A percentile compares a stretch with the other conserved stretches of the same genome.
phyloP scores from a whole-genome alignment of 257 asterid genomes.

The Przewalskia tangutica region DNA sequence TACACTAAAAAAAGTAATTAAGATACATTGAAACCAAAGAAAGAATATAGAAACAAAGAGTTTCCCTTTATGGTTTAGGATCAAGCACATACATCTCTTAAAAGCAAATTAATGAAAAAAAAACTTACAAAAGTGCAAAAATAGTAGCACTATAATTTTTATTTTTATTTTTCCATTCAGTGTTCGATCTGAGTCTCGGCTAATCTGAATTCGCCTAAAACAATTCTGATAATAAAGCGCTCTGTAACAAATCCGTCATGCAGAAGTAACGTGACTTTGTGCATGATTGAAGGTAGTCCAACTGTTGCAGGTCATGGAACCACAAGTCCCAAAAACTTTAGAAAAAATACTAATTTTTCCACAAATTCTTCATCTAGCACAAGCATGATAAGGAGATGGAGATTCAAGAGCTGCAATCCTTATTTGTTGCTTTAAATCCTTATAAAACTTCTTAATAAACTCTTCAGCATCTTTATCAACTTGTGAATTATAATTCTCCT shows the following conservation, averaged over 20 bases:
- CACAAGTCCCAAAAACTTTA: no score
- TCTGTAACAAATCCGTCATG: not conserved
- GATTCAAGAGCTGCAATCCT: constrained; percentile 28
- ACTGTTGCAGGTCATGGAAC: not conserved
- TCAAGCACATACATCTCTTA: not conserved
- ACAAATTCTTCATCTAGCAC: constrained; percentile 9
- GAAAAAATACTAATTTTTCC: not conserved
- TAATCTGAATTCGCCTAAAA: not conserved
- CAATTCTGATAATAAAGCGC: not conserved
- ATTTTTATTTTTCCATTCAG: not conserved
- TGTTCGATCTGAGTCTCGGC: no score
- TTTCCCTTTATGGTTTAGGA: not conserved
- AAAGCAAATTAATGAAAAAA: not conserved
- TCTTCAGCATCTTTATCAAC: constrained; percentile 43
- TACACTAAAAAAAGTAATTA: not conserved
- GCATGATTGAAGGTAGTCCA: not conserved
- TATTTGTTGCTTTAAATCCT: constrained; percentile 34
- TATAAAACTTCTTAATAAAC: constrained; percentile 38
- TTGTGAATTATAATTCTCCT: constrained; percentile 15
- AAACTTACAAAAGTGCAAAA: not conserved
- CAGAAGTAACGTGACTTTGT: not conserved
- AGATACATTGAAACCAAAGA: not conserved
- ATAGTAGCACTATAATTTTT: not conserved
- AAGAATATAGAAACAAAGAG: not conserved
- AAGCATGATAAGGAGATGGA: constrained; percentile 37